Base-by-base conservation (phyloP, 306 rosid genomes). In the Lathyrus aphaca region DNA sequence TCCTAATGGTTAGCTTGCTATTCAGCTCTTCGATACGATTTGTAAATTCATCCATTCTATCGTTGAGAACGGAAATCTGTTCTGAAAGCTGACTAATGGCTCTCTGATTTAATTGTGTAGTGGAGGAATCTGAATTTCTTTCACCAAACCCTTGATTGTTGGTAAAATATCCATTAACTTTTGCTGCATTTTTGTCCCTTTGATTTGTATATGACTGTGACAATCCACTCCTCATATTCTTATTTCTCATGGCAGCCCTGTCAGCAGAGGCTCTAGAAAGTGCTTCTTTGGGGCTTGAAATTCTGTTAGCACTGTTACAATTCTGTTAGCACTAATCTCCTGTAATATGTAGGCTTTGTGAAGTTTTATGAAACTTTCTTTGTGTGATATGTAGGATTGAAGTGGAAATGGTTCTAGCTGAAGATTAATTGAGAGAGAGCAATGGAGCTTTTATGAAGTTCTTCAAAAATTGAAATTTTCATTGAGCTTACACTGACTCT, bases 21-120 rank as follows among this genome's bases (percentile, higher is more conserved):
- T 89, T 95, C 69, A 95, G 78, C 85, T 95, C 99, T 73, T 95
- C 99, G 3, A 95, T 76, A 55, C 84, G 85, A 81, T 50, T 81
- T n/a, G 97, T 91, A 64, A 91, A 95, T 76, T 88, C 97, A 68
- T 91, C 97, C 92, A 95, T 95, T 71, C 97, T 85, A 75, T 95
- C 99, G 79, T 89, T 95, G 50, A 95, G 85, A 11, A 92, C 88
- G 9, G 95, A 88, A 50, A 95, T 89, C 84, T 91, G 97, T 42
- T 95, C 97, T 12, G 89, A 91, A 58, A 95, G 92, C 84, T 86
- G 95, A 73, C 72, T 87, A 50, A 85, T 74, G 46, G 78, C 84
- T 51, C 86, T 90, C 96, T 89, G 89, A 77, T 79, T 86, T 16
- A 88, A 77, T 40, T 73, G 39, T 64, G 80, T 61, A 43, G 89